phyloP scores from a whole-genome alignment of 179 eudicot genomes.

The Camellia oleifera region DNA sequence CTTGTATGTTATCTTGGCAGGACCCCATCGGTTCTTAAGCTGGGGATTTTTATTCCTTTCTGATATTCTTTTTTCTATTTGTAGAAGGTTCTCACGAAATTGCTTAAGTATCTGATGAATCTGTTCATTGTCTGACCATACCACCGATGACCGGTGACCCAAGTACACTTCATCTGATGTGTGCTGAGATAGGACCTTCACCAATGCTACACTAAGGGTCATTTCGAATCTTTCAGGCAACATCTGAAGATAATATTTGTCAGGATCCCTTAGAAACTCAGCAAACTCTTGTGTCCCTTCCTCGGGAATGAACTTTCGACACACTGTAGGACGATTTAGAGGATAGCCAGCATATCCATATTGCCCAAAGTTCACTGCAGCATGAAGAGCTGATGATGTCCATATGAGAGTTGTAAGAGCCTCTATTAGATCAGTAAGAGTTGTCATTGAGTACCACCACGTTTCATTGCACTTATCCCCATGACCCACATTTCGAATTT shows the following conservation, averaged over 20 bases:
- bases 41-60: slow-evolving; percentile 37
- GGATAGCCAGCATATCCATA: slow-evolving; percentile 55
- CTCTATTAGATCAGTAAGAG: slow-evolving; percentile 30
- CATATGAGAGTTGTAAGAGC: slow-evolving; percentile 25
- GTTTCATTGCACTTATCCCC: slow-evolving; percentile 39
- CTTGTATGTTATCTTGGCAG: slow-evolving; percentile 44
- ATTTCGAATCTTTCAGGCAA: slow-evolving; percentile 45
- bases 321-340: slow-evolving; percentile 55
- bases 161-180: slow-evolving; percentile 56
- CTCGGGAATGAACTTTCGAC: slow-evolving; percentile 50
- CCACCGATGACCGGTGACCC: slow-evolving; percentile 35
- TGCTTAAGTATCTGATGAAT: slow-evolving; percentile 23
- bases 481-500: slow-evolving; percentile 44
- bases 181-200: slow-evolving; percentile 54
- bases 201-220: slow-evolving; percentile 36
- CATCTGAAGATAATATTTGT: slow-evolving; percentile 38
- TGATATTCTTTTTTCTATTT: slow-evolving; percentile 35
- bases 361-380: slow-evolving; percentile 64
- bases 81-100: slow-evolving; percentile 29
- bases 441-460: slow-evolving; percentile 60
- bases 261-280: slow-evolving; percentile 40
- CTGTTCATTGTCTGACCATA: slow-evolving; percentile 32
- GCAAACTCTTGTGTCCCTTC: slow-evolving; percentile 43
- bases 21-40: slow-evolving; percentile 43
- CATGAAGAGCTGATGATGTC: slow-evolving; percentile 46